These are phyloP conservation scores for Nakataea oryzae DNA, from an alignment of 2,329 filamentous ascomycete genomes.

Conservation along the genomic window DNA sequence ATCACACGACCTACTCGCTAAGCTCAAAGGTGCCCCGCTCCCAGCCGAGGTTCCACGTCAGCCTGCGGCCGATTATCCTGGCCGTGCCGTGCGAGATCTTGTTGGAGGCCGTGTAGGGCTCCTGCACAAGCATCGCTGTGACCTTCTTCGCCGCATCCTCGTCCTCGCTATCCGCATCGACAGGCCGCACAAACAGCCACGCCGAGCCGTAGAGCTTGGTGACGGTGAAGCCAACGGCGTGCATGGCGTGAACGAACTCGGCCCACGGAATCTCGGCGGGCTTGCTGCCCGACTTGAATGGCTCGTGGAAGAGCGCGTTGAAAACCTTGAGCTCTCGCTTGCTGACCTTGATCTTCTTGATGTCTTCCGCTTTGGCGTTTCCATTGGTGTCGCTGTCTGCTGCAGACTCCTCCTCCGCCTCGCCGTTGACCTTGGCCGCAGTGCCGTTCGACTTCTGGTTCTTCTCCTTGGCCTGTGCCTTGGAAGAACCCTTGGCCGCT, in stretches of 20 bases:
- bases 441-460: neutral
- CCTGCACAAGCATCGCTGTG: neutral
- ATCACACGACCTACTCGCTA: neutral
- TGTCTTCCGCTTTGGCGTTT: neutral
- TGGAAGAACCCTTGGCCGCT: neutral
- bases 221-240: constrained; percentile 3
- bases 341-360: constrained; percentile 2
- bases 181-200: constrained; percentile 8
- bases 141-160: neutral
- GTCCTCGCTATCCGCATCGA: neutral
- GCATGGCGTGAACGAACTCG: constrained; percentile 9
- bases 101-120: constrained; percentile 2
- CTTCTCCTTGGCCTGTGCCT: neutral
- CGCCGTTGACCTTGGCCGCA: neutral
- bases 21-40: constrained; percentile 2
- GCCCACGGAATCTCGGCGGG: constrained; percentile 7
- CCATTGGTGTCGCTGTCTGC: neutral
- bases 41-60: constrained; percentile 3
- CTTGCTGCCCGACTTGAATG: neutral
- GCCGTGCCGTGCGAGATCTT: neutral
- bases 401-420: neutral
- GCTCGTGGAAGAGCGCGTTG: constrained; percentile 7
- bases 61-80: constrained; percentile 2
- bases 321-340: constrained; percentile 7
- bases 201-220: constrained; percentile 7